Percentiles rank a stretch among this genome's conserved stretches.
Evolutionary conservation across 805 yeast genomes (phyloP).

Genomic region (Metahyphopichia silvanorum): DNA sequence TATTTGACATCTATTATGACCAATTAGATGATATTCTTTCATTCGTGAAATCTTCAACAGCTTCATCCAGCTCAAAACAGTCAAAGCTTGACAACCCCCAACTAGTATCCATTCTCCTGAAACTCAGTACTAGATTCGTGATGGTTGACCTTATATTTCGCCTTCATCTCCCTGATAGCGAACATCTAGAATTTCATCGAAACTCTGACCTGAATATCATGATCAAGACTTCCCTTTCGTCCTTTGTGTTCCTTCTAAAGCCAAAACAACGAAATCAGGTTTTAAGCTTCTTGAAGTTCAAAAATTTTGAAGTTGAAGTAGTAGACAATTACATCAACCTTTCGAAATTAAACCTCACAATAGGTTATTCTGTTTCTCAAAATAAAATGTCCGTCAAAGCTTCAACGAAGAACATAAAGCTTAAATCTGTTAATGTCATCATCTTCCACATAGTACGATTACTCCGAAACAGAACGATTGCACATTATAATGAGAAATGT

Average conservation of each 20-base stretch:
- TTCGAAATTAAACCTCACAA: constrained; percentile 23
- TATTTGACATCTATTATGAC: constrained; percentile 34
- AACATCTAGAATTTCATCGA: constrained; percentile 18
- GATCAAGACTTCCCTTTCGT: constrained; percentile 17
- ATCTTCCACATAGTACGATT: constrained; percentile 33
- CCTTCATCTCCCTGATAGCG: constrained; percentile 28
- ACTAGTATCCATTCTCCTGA: not conserved
- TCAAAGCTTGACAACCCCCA: constrained; percentile 3
- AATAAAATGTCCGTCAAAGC: constrained; percentile 19
- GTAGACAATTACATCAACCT: constrained; percentile 27
- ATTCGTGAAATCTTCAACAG: constrained; percentile 3
- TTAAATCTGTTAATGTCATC: constrained; percentile 34
- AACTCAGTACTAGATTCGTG: constrained; percentile 12
- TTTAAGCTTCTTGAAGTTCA: constrained; percentile 25
- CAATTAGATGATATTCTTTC: constrained; percentile 22
- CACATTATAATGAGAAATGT: constrained; percentile 24
- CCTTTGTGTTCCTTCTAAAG: constrained; percentile 23
- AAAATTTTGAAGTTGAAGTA: constrained; percentile 26
- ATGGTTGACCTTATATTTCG: constrained; percentile 28
- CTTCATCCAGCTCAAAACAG: constrained; percentile 5
- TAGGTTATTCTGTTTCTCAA: constrained; percentile 21
- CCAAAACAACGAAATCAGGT: constrained; percentile 11
- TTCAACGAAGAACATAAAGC: constrained; percentile 20
- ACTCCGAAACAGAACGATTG: constrained; percentile 25
- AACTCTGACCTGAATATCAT: constrained; percentile 24